Base-by-base conservation (phyloP, 306 rosid genomes). In the Parietaria judaica region DNA sequence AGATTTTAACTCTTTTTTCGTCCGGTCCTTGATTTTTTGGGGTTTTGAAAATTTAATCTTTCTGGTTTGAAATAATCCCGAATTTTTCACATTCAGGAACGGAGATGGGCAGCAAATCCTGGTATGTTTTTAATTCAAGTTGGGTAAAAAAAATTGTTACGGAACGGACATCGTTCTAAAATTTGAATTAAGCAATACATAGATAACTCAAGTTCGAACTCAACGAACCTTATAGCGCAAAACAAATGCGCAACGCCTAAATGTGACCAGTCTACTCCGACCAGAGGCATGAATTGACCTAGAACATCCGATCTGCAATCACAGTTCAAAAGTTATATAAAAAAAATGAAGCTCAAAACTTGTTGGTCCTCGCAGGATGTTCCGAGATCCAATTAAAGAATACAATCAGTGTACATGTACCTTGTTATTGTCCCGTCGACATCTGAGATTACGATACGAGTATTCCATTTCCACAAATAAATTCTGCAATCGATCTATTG, bases 231-330 rank as follows among this genome's bases (percentile, higher is more conserved):
- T 86, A 94, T 86, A 69, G 99, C 97, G 16, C 97, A 84, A 86
- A 82, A 94, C 72, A 94, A 86, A 78, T 86, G 90, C 35, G 99
- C 74, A 69, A 94, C 99, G 48, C 99, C 99, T 51, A 88, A 82
- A 62, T 94, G 99, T 66, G 99, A 94, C 99, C 99, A 94, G 71
- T 94, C 99, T 56, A 88, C 74, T 59, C 99, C 99, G 69, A 94
- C 97, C 83, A 94, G 61, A 56, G 99, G 99, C 99, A 94, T 94
- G 89, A 94, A 86, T 77, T 94, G 99, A 63, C 97, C 99, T n/a
- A 94, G 87, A 79, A 94, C 97, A 67, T 94, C 97, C 46, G 99
- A 94, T 68, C 99, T 94, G 78, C 48, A 64, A 70, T 46, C 63
- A 41, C 61, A 61, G 65, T 37, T 49, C 11, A 4, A 11, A 46